Evolutionary conservation across 768 basidiomycete species (phyloP).

Genomic region (Trametopsis cervina): DNA sequence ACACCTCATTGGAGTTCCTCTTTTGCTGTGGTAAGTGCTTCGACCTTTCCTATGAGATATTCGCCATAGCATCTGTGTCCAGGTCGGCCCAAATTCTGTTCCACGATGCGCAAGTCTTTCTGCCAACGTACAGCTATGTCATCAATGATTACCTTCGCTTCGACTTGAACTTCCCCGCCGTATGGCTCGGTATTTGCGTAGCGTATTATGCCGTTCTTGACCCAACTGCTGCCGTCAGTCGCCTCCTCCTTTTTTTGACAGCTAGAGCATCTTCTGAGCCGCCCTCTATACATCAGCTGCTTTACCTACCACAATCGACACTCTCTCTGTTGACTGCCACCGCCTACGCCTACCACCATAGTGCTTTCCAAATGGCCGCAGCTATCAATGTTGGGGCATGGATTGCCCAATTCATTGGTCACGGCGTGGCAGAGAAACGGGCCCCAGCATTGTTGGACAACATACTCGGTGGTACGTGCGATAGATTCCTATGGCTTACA

Average conservation of each 20-base stretch:
- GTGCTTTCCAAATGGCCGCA: constrained; percentile 45
- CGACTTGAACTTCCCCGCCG: constrained; percentile 61
- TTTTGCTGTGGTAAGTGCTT: constrained; percentile 63
- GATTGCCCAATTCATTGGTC: constrained; percentile 88
- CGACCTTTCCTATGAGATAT: too few relatives aligned
- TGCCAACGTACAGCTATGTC: constrained; percentile 45
- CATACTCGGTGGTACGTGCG: constrained; percentile 77
- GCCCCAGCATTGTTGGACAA: constrained; percentile 90
- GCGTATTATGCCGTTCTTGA: constrained; percentile 86
- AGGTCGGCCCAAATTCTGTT: too few relatives aligned
- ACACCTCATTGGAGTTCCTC: constrained; percentile 80
- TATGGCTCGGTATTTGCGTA: too few relatives aligned
- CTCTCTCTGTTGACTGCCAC: constrained; percentile 66
- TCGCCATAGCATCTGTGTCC: too few relatives aligned
- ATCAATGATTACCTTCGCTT: constrained; percentile 61
- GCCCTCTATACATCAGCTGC: constrained; percentile 42
- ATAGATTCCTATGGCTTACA: too few relatives aligned
- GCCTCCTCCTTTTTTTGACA: background rate
- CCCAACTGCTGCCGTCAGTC: constrained; percentile 75
- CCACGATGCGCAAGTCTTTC: too few relatives aligned
- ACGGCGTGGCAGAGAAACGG: constrained; percentile 83
- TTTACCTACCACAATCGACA: constrained; percentile 70
- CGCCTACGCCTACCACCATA: constrained; percentile 47
- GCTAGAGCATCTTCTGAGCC: constrained; percentile 3
- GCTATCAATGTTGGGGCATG: constrained; percentile 63